Conservation (phyloP, 345 rosid species). For the Acer negundo region DNA sequence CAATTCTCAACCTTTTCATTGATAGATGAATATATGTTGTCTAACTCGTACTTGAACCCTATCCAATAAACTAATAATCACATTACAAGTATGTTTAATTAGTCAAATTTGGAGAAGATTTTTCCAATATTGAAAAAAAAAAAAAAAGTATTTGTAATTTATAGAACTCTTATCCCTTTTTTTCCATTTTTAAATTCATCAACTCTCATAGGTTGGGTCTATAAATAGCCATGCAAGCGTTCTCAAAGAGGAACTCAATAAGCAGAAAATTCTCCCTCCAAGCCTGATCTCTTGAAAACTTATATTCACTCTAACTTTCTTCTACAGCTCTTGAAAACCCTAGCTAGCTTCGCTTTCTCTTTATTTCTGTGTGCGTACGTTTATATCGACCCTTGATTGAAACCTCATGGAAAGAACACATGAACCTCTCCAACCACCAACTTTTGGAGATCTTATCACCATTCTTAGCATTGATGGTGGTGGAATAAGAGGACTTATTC, state of each 20-base stretch:
- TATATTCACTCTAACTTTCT: background rate
- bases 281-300: background rate
- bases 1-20: no score
- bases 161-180: background rate
- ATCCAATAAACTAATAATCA: background rate
- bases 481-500: constrained; percentile 51
- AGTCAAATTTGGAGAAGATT: background rate
- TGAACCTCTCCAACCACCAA: constrained; percentile 35
- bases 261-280: no score
- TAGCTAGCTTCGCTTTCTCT: background rate
- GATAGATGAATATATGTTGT: background rate
- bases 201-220: background rate
- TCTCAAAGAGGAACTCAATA: background rate
- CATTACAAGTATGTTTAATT: background rate
- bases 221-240: constrained; percentile 1
- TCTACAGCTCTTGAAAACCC: background rate
- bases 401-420: constrained; percentile 35
- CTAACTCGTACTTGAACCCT: background rate
- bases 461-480: constrained; percentile 57
- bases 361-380: background rate
- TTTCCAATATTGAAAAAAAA: background rate
- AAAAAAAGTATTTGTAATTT: no score
- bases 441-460: constrained; percentile 39
- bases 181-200: no score
- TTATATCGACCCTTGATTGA: background rate